These are phyloP conservation scores for Pugionium cornutum DNA, from an alignment of 345 rosid genomes.

Conservation along the genomic window DNA sequence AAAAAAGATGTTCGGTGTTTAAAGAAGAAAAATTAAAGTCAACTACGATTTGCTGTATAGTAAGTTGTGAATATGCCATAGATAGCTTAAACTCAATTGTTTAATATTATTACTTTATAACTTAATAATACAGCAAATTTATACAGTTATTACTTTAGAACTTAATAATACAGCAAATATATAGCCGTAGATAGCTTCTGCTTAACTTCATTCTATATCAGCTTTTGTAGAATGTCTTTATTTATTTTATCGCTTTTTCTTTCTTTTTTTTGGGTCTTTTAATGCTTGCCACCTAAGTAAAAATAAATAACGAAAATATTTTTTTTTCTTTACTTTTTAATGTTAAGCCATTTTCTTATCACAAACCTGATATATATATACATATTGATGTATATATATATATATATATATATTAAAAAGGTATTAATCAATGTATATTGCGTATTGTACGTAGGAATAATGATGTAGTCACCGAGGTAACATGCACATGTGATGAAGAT, in stretches of 20 bases:
- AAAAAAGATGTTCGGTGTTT: slow-evolving; percentile 33
- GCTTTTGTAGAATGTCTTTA: slow-evolving; percentile 42
- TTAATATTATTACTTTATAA: neutral
- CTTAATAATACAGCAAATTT: too few species aligned
- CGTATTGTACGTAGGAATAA: neutral
- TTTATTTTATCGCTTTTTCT: slow-evolving; percentile 18
- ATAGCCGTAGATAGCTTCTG: slow-evolving; percentile 12
- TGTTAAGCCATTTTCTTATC: too few species aligned
- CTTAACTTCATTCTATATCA: slow-evolving; percentile 41
- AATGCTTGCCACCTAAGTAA: slow-evolving; percentile 41
- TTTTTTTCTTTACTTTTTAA: too few species aligned
- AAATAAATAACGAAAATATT: neutral
- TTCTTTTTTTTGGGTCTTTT: slow-evolving; percentile 33
- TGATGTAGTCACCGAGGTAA: slow-evolving; percentile 29
- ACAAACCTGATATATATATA: neutral
- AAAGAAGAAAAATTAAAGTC: slow-evolving; percentile 18
- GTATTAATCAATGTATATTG: neutral
- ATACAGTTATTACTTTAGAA: too few species aligned
- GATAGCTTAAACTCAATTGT: slow-evolving; percentile 25
- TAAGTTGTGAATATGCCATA: slow-evolving; percentile 29
- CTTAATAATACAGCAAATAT: too few species aligned
- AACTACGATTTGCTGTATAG: slow-evolving; percentile 38
- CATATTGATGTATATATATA: slow-evolving; percentile 4
- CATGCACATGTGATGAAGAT: slow-evolving; percentile 35
- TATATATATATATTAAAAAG: neutral